phyloP scores from a whole-genome alignment of 306 rosid genomes.

The Arachis hypogaea region DNA sequence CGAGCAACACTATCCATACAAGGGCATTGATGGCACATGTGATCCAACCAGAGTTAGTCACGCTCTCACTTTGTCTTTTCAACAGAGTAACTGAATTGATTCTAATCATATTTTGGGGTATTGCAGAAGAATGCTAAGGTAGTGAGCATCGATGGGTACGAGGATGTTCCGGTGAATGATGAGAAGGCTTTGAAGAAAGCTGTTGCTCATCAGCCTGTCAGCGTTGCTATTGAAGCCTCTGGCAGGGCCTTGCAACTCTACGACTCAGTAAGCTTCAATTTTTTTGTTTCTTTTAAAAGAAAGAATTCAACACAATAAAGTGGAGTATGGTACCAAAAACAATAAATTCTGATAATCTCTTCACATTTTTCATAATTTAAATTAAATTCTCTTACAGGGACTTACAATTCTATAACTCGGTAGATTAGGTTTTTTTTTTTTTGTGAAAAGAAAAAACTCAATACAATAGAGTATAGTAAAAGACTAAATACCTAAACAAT shows the following conservation, averaged over 20 bases:
- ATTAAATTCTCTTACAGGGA: too few species aligned
- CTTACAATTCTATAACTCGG: too few species aligned
- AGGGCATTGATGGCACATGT: slow-evolving; percentile 58
- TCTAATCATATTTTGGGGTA: background rate
- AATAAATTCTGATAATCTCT: too few species aligned
- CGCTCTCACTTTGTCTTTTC: background rate
- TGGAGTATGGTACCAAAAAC: too few species aligned
- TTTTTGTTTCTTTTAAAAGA: too few species aligned
- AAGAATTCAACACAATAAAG: too few species aligned
- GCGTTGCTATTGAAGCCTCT: slow-evolving; percentile 60
- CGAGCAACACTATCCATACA: slow-evolving; percentile 83
- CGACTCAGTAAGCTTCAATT: slow-evolving; percentile 36
- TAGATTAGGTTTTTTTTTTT: too few species aligned
- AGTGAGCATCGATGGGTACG: slow-evolving; percentile 76
- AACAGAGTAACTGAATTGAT: background rate
- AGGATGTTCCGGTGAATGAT: slow-evolving; percentile 69
- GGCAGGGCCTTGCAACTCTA: slow-evolving; percentile 76
- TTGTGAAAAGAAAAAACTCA: too few species aligned
- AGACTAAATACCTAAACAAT: too few species aligned
- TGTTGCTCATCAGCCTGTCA: slow-evolving; percentile 54
- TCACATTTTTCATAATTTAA: too few species aligned
- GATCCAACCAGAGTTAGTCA: slow-evolving; percentile 53
- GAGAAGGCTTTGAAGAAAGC: slow-evolving; percentile 63
- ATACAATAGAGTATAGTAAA: too few species aligned
- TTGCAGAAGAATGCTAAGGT: slow-evolving; percentile 65